phyloP scores from a whole-genome alignment of 23 red algal genomes.

The Gracilaria gracilis region DNA sequence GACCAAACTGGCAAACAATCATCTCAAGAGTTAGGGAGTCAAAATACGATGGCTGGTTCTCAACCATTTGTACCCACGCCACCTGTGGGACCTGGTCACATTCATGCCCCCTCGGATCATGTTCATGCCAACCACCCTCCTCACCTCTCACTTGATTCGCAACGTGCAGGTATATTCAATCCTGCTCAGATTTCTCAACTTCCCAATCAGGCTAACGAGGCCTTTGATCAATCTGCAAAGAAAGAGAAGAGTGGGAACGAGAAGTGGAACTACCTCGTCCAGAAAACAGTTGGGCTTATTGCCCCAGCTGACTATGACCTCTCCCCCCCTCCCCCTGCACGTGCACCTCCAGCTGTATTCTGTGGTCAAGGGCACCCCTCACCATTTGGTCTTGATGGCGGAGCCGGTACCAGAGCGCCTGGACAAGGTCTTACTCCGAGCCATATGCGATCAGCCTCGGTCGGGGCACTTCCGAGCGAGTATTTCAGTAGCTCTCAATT shows the following conservation, averaged over 20 bases:
- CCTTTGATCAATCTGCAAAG: neutral
- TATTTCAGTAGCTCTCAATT: neutral
- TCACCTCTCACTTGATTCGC: constrained; percentile 19
- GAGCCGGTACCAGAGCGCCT: neutral
- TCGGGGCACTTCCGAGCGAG: constrained; percentile 34
- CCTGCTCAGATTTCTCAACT: neutral
- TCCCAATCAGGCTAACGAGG: neutral
- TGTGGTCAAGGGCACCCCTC: neutral
- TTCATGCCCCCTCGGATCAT: neutral
- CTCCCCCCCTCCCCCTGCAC: constrained; percentile 49
- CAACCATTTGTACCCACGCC: neutral
- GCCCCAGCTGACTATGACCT: constrained; percentile 54
- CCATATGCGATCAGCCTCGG: constrained; percentile 51
- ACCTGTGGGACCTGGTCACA: no score
- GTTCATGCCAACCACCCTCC: neutral
- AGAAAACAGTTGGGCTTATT: constrained; percentile 56
- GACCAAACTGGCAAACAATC: neutral
- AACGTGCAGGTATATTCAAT: neutral
- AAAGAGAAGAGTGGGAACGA: constrained; percentile 32
- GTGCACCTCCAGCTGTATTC: constrained; percentile 20
- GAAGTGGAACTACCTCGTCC: constrained; percentile 43
- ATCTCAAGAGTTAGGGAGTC: neutral
- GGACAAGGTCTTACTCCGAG: constrained; percentile 3
- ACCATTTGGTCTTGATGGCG: constrained; percentile 28
- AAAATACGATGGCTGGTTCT: neutral